Evolutionary conservation across 1,284 basidiomycete species (phyloP), one percentile per base, ranked within the genome.

Genomic region (Malassezia furfur): DNA sequence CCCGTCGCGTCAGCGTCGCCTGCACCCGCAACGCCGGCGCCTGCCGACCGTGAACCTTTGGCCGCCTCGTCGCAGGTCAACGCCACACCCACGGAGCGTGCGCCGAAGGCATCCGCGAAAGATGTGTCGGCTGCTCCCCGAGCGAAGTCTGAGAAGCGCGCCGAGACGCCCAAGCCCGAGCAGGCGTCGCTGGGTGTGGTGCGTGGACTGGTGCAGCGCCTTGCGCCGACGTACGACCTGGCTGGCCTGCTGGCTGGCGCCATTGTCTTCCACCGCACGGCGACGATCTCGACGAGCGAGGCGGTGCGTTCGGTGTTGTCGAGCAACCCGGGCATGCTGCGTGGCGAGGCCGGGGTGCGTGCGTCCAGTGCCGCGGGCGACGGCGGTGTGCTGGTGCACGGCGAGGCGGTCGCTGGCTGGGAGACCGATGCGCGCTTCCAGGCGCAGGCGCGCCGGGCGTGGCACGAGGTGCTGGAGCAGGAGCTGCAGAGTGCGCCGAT

Each of bases 221-320:
- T 74, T 1, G 67, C 72, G 2, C 57, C 64, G 6, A 69, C 70
- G 17, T 74, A 74, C 56, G 72, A 74, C 40, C 53, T 74, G 6
- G 61, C 65, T 17, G 70, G 68, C 11, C 66, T 74, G n/a, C 57
- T 72, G 10, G 72, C 72, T 4, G 64, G 67, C 6, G 65, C 68
- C 12, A 62, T 74, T 44, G 72, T 74, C 3, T 74, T 74, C 58
- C 70, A 74, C 60, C 66, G 72, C 17, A 74, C 72, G 8, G 72
- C 72, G 21, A 74, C 72, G 11, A 72, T 74, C 52, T 63, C 64
- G 9, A 66, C 67, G 11, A 65, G 63, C 3, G 70, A 72, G 45
- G 68, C 70, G 0, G 65, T 69, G 1, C 67, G 68, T 11, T 65
- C 63, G 4, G 72, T 74, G 10, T 63, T 74, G 7, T 52, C 52